Percentiles rank a stretch among this genome's conserved stretches.
phyloP scores from a whole-genome alignment of 2,329 filamentous ascomycete genomes.

The Fonsecaea pugnacius region DNA sequence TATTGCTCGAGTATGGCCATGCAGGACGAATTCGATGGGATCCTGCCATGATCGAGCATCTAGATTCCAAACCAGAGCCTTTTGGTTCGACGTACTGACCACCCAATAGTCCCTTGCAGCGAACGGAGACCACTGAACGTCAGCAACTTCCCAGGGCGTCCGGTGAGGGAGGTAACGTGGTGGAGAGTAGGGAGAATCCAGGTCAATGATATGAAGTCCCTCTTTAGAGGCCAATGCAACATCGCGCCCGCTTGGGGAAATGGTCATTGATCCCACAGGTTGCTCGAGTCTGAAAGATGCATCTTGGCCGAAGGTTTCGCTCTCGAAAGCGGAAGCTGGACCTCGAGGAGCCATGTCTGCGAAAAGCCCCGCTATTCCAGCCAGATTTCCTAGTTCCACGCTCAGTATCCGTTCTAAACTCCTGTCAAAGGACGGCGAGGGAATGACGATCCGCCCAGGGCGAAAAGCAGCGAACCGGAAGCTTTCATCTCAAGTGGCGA shows the following conservation, averaged over 20 bases:
- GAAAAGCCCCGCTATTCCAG: neutral
- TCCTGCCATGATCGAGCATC: conserved; percentile 72
- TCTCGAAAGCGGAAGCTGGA: conserved; percentile 70
- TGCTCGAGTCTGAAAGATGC: conserved; percentile 81
- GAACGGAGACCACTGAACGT: conserved; percentile 97
- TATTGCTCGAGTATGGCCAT: conserved; percentile 84
- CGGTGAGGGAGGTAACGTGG: conserved; percentile 84
- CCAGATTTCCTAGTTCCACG: neutral
- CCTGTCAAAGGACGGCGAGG: neutral
- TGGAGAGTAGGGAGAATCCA: conserved; percentile 85
- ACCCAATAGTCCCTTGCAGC: conserved; percentile 89
- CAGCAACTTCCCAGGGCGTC: conserved; percentile 90
- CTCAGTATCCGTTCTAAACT: neutral
- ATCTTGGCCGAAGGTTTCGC: conserved; percentile 83
- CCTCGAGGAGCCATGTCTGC: conserved; percentile 43
- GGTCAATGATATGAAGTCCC: conserved; percentile 86
- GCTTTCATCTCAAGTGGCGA: neutral
- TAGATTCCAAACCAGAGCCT: conserved; percentile 91
- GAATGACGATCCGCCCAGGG: neutral
- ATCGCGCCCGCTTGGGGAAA: conserved; percentile 88
- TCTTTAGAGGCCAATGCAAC: conserved; percentile 87
- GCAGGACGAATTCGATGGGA: conserved; percentile 84
- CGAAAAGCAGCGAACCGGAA: neutral
- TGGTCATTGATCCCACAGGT: conserved; percentile 83
- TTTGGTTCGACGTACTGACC: conserved; percentile 90